Evolutionary conservation across 2,329 filamentous ascomycete genomes (phyloP).

Genomic region (Penicillium sp.): DNA sequence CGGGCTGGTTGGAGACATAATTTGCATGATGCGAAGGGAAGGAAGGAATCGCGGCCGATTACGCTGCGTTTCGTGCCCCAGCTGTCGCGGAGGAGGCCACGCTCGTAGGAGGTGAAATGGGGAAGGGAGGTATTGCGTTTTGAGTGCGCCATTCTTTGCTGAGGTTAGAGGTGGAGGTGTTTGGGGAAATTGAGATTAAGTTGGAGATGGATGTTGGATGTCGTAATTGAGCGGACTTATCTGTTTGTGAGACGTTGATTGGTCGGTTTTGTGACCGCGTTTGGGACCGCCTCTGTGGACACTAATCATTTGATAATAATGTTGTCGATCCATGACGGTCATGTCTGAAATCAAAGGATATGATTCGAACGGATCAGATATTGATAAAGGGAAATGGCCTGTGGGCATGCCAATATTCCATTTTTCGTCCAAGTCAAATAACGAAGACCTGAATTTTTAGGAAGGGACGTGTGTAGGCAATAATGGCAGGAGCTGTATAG

Average conservation of each 20-base stretch:
- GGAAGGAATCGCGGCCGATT: slow-evolving; percentile 84
- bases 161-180: not conserved
- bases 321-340: no score
- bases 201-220: not conserved
- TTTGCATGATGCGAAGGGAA: slow-evolving; percentile 85
- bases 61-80: slow-evolving; percentile 85
- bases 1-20: slow-evolving; percentile 81
- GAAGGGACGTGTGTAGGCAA: no score
- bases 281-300: not conserved
- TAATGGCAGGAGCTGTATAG: no score
- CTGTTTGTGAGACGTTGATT: not conserved
- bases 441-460: no score
- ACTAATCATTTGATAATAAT: no score
- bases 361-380: no score
- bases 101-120: slow-evolving; percentile 92
- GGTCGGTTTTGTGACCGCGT: not conserved
- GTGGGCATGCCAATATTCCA: no score
- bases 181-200: not conserved
- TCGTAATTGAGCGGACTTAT: not conserved
- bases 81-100: slow-evolving; percentile 73
- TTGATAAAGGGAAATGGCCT: no score
- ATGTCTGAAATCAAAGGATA: no score
- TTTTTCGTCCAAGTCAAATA: no score
- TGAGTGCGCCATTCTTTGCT: slow-evolving; percentile 44
- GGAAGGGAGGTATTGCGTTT: slow-evolving; percentile 90